Percentiles rank a stretch among this genome's conserved stretches.
These are phyloP conservation scores for Westerdykella sp. DNA, from an alignment of 2,329 filamentous ascomycete genomes.

Conservation along the genomic window DNA sequence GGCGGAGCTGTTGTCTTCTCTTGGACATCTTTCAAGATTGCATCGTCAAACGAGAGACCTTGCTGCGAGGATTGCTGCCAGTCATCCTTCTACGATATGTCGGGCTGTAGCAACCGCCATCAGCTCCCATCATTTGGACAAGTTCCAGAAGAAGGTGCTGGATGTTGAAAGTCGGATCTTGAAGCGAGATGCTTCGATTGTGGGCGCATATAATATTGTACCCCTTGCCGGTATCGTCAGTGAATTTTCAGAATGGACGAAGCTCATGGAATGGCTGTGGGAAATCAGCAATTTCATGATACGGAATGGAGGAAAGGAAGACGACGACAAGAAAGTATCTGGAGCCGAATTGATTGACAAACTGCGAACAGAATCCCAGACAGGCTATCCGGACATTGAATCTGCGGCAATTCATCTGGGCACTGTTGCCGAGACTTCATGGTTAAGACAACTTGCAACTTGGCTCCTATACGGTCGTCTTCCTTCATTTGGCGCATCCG, in stretches of 20 bases:
- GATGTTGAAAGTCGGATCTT: slow-evolving; percentile 77
- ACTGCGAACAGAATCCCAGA: slow-evolving; percentile 69
- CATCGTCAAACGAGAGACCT: slow-evolving; percentile 66
- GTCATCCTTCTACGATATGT: slow-evolving; percentile 75
- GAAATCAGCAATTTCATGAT: slow-evolving; percentile 64
- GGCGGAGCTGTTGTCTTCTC: slow-evolving; percentile 68
- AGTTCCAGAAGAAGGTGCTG: slow-evolving; percentile 77
- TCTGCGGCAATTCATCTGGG: slow-evolving; percentile 66
- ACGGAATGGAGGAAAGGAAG: slow-evolving; percentile 21
- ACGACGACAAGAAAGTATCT: slow-evolving; percentile 43
- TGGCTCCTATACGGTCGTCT: slow-evolving; percentile 88
- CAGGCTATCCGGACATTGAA: slow-evolving; percentile 83
- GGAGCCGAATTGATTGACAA: slow-evolving; percentile 72
- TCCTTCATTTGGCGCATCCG: slow-evolving; percentile 67
- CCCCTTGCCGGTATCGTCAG: slow-evolving; percentile 77
- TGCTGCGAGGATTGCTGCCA: slow-evolving; percentile 59
- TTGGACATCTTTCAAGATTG: slow-evolving; percentile 70
- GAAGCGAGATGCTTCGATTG: slow-evolving; percentile 66
- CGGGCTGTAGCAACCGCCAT: slow-evolving; percentile 80
- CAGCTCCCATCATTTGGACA: slow-evolving; percentile 64
- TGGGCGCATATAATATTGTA: slow-evolving; percentile 90
- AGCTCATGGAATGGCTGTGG: slow-evolving; percentile 82
- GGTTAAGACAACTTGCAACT: slow-evolving; percentile 82
- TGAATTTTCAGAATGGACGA: slow-evolving; percentile 82
- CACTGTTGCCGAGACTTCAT: slow-evolving; percentile 76